Evolutionary conservation across 1,139 yeast species (phyloP).

Genomic region (Pichia sp.): DNA sequence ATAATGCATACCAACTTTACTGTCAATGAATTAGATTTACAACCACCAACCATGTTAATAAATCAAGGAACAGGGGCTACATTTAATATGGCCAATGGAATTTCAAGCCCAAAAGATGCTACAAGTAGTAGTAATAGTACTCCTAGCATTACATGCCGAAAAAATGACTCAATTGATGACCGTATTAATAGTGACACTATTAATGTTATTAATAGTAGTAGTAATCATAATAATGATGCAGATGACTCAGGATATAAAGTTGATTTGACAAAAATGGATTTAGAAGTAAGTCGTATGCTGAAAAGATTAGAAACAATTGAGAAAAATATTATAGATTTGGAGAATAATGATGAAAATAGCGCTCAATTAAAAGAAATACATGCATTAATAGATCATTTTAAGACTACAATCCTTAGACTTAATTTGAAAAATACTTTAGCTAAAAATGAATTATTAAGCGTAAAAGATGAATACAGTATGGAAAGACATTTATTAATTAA

Average conservation of each 20-base stretch:
- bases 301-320: neutral
- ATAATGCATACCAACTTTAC: neutral
- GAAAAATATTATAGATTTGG: no score
- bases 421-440: constrained; percentile 27
- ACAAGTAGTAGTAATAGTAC: no score
- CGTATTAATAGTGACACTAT: neutral
- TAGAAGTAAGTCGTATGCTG: neutral
- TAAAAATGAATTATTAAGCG: constrained; percentile 23
- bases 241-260: neutral
- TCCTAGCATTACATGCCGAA: no score
- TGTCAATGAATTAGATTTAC: neutral
- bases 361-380: neutral
- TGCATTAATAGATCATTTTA: constrained; percentile 12
- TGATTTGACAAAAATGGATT: constrained; percentile 4
- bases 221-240: neutral
- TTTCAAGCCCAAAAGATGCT: neutral
- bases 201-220: neutral
- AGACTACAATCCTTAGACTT: constrained; percentile 24
- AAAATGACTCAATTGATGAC: no score
- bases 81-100: neutral
- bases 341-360: no score
- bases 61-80: neutral
- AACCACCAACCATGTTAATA: neutral
- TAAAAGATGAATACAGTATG: constrained; percentile 24
- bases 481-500: constrained; percentile 26